phyloP scores from a whole-genome alignment of 1,284 basidiomycete species.

The Inonotus hispidus region DNA sequence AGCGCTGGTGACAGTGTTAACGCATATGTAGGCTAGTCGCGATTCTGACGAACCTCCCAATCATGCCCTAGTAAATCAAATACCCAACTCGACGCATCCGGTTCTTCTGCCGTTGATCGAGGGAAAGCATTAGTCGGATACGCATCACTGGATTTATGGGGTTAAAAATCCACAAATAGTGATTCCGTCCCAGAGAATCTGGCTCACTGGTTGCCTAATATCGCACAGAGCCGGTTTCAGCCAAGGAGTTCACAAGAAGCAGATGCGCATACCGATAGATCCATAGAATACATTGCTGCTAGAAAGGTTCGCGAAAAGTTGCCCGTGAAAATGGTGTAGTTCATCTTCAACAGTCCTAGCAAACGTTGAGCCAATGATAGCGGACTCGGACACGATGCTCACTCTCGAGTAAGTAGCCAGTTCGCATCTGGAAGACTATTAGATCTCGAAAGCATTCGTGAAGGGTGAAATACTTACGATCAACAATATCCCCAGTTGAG shows the following conservation, averaged over 20 bases:
- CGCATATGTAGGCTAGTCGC: not conserved
- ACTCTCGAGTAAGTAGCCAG: slow-evolving; percentile 42
- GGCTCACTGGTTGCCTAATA: slow-evolving; percentile 45
- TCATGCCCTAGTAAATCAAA: slow-evolving; percentile 42
- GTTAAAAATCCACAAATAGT: not conserved
- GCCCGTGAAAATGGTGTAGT: slow-evolving; percentile 14
- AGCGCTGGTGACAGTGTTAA: slow-evolving; percentile 30
- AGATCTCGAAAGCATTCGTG: not conserved
- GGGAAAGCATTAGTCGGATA: slow-evolving; percentile 46
- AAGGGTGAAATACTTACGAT: slow-evolving; percentile 34
- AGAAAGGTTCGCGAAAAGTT: slow-evolving; percentile 5
- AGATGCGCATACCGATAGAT: not conserved
- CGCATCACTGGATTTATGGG: slow-evolving; percentile 33
- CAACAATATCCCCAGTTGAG: slow-evolving; percentile 59
- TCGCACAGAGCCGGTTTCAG: not conserved
- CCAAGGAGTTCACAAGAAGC: not conserved
- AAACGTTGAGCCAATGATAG: not conserved
- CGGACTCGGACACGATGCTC: slow-evolving; percentile 29
- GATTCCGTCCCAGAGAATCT: not conserved
- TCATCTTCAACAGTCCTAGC: slow-evolving; percentile 10
- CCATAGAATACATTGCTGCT: slow-evolving; percentile 1
- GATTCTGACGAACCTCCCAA: slow-evolving; percentile 35
- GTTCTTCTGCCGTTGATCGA: slow-evolving; percentile 34
- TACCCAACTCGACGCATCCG: slow-evolving; percentile 37
- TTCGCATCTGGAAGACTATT: slow-evolving; percentile 33